Conservation (phyloP, 768 basidiomycete species). For the Xanthoconium purpureum region DNA sequence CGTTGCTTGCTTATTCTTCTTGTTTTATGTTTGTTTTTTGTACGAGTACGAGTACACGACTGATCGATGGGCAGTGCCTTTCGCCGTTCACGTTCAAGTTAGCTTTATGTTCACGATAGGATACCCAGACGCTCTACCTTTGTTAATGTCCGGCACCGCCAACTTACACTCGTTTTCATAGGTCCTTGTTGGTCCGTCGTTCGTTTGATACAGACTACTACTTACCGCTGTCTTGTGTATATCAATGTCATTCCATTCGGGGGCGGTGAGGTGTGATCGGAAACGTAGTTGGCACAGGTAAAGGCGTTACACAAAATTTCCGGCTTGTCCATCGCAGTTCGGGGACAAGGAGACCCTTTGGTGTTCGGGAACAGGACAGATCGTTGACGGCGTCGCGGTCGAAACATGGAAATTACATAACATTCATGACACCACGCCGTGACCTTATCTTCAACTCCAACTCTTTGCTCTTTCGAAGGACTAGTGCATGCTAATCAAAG, state of each 20-base stretch:
- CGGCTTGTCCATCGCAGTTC: no score
- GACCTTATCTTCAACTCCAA: no score
- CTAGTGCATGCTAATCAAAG: no score
- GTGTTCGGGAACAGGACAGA: neutral
- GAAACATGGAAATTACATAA: constrained; percentile 15
- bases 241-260: neutral
- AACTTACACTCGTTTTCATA: constrained; percentile 22
- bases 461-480: no score
- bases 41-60: constrained; percentile 14
- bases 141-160: constrained; percentile 11
- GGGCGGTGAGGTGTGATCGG: neutral
- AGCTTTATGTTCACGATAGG: constrained; percentile 13
- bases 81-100: constrained; percentile 13
- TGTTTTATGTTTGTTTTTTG: constrained; percentile 1
- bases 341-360: no score
- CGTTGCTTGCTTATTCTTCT: neutral
- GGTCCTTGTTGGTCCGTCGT: constrained; percentile 12
- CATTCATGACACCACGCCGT: neutral
- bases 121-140: constrained; percentile 20
- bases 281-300: neutral
- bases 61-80: constrained; percentile 18
- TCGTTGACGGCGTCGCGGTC: neutral
- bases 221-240: neutral
- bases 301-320: no score
- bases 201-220: constrained; percentile 13